Conservation (phyloP, 163 green algal species). For the Scenedesmus sp. region DNA sequence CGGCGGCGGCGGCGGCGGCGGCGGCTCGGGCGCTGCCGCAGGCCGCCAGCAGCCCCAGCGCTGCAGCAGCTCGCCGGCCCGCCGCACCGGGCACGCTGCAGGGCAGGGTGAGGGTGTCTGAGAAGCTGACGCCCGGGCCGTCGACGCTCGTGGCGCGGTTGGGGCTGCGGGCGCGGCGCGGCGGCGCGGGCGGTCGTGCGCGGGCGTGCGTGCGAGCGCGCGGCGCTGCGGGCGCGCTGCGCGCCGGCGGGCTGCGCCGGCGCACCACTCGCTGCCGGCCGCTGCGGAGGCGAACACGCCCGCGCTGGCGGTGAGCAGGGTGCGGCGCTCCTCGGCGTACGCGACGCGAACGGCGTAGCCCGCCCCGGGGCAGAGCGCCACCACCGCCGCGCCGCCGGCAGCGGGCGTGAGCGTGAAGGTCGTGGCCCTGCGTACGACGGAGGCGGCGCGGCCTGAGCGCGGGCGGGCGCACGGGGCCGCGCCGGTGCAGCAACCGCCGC, state of each 20-base stretch:
- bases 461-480: background rate
- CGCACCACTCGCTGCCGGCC: background rate
- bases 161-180: conserved; percentile 8
- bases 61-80: background rate
- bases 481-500: background rate
- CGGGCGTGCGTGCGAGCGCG: too few species aligned
- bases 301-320: background rate
- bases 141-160: background rate
- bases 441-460: background rate
- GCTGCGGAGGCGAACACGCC: background rate
- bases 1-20: background rate
- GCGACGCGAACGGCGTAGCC: background rate
- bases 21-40: background rate
- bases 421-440: background rate
- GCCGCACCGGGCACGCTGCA: too few species aligned
- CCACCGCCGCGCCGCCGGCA: background rate
- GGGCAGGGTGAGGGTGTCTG: background rate
- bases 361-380: background rate
- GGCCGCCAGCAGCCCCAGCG: background rate
- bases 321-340: background rate
- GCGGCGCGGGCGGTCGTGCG: too few species aligned
- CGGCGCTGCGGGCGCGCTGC: too few species aligned
- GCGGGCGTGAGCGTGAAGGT: background rate
- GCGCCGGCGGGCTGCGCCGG: too few species aligned
- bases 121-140: background rate